Percentiles rank a stretch among this genome's conserved stretches.
Evolutionary conservation across 169 alveolate species (phyloP).

Genomic region (Plasmodium falciparum): DNA sequence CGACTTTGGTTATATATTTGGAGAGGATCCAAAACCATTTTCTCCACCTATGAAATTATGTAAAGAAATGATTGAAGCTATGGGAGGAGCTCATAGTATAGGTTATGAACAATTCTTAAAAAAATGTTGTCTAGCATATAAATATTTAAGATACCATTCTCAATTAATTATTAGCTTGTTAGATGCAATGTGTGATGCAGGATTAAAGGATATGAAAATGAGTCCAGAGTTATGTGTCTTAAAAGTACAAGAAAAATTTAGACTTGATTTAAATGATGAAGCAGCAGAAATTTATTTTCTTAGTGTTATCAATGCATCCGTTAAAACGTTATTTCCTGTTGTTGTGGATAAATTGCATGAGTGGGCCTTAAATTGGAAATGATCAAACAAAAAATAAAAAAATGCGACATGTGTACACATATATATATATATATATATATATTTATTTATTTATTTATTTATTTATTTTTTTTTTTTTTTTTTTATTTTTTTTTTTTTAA

Average conservation of each 20-base stretch:
- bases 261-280: conserved; percentile 88
- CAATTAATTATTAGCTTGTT: conserved; percentile 90
- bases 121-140: conserved; percentile 88
- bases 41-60: conserved; percentile 83
- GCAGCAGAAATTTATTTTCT: conserved; percentile 92
- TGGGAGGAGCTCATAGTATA: conserved; percentile 95
- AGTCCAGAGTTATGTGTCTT: conserved; percentile 79
- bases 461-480: too few species aligned
- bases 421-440: too few species aligned
- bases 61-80: conserved; percentile 79
- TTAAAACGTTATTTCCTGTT: conserved; percentile 93
- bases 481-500: too few species aligned
- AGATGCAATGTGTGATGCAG: conserved; percentile 94
- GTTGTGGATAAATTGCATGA: conserved; percentile 92
- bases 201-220: conserved; percentile 91
- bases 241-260: conserved; percentile 89
- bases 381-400: conserved; percentile 3
- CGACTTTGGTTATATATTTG: conserved; percentile 99
- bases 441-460: too few species aligned
- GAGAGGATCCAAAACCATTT: conserved; percentile 88
- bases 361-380: conserved; percentile 92
- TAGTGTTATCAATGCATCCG: conserved; percentile 90
- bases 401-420: background rate
- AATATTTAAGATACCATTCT: conserved; percentile 90
- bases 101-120: conserved; percentile 87